Base-by-base conservation (phyloP, 139 green algal genomes). In the Tetratostichococcus sp. region DNA sequence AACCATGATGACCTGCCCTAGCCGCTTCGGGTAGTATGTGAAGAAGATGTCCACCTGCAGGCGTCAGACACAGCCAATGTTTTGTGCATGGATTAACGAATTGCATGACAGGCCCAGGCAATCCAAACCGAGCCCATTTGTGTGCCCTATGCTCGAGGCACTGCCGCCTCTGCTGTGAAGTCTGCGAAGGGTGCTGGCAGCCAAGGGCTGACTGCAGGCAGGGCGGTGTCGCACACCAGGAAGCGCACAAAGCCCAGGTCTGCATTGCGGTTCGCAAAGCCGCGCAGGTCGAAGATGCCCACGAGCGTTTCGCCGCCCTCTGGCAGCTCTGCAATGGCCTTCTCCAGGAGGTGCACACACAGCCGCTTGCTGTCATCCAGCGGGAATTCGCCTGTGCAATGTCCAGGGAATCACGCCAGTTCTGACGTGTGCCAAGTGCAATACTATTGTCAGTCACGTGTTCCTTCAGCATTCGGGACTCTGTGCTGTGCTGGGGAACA, bases 1-100 rank as follows among this genome's bases (percentile, higher is more conserved):
- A 34, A 99, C 89, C 65, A 98, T 82, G 66, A 98, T 82, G 66
- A 97, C 94, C 75, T 98, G 91, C 0, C 86, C 86, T 43, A 98
- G 79, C 0, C 91, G 79, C 79, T 93, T 93, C 2, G 94, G 94
- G 79, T 98, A 98, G 77, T 95, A 97, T 35, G 91, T 86, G 77
- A 98, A 98, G 80, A 98, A 98, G 0, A 93, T 86, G 50, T 97
- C 91, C 26, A 95, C 71, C 86, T 91, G 80, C 42, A 67, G 1
- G 42, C 34, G n/a, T 35, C 69, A 73, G 21, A n/a, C 2, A 26
- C 50, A 26, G 50, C 2, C 50, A 62, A 5, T 5, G 14, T 5
- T 62, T 62, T 26, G 26, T 2, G 17, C 50, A 26, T 5, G 14
- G 17, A 4, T 8, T 2, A 17, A 62, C 11, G 2, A n/a, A 2